Conservation (phyloP, 2,329 filamentous ascomycete genomes). For the Aureobasidium namibiae region DNA sequence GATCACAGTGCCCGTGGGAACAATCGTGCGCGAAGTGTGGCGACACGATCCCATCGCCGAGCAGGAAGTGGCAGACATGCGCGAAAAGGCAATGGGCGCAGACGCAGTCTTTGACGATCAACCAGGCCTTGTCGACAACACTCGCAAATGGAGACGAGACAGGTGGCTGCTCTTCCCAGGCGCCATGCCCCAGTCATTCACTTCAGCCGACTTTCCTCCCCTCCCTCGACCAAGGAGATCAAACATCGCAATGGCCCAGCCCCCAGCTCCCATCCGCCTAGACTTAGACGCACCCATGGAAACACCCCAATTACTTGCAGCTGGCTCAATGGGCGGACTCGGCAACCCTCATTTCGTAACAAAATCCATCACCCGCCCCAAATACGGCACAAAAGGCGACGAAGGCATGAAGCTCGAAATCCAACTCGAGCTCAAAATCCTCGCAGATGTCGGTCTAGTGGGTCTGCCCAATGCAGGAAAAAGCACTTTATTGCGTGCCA, state of each 20-base stretch:
- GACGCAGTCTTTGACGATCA: constrained; percentile 28
- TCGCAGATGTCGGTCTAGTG: constrained; percentile 90
- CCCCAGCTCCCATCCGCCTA: constrained; percentile 57
- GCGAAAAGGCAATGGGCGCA: constrained; percentile 23
- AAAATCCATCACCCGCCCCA: constrained; percentile 63
- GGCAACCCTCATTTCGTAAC: constrained; percentile 92
- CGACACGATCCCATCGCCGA: constrained; percentile 69
- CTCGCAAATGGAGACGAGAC: constrained; percentile 43
- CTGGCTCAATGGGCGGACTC: constrained; percentile 79
- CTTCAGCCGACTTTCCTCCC: constrained; percentile 49
- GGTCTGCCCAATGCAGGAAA: constrained; percentile 95
- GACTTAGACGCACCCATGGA: constrained; percentile 62
- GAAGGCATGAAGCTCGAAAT: constrained; percentile 68
- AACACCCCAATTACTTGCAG: constrained; percentile 73
- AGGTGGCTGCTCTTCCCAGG: constrained; percentile 87
- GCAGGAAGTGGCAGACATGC: constrained; percentile 41
- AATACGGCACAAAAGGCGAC: constrained; percentile 84
- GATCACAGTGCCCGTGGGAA: constrained; percentile 86
- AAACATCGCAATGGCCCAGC: constrained; percentile 57
- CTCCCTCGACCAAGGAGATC: constrained; percentile 49
- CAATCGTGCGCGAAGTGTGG: constrained; percentile 74
- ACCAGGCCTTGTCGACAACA: constrained; percentile 26
- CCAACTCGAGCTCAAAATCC: constrained; percentile 84
- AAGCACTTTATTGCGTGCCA: constrained; percentile 76
- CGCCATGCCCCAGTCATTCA: constrained; percentile 61